Evolutionary conservation across 2,329 filamentous ascomycete species (phyloP).

Genomic region (Diplodia sapinea): DNA sequence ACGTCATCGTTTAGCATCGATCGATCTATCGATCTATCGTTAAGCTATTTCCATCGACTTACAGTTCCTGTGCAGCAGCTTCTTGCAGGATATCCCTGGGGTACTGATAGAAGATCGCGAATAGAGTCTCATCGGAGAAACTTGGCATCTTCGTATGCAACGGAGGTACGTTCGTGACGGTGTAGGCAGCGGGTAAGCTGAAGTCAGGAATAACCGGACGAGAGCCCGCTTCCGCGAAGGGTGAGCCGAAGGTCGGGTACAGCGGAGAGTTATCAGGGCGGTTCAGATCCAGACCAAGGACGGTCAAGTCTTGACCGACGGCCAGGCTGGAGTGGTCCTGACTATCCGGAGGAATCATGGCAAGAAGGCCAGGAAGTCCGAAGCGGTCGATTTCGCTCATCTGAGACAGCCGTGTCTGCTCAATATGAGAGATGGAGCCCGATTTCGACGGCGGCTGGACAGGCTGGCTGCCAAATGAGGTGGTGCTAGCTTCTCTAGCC

Average conservation of each 20-base stretch:
- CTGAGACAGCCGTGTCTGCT: slow-evolving; percentile 56
- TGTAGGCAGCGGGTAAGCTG: slow-evolving; percentile 67
- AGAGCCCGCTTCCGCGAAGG: slow-evolving; percentile 64
- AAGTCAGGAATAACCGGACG: slow-evolving; percentile 67
- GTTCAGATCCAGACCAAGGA: slow-evolving; percentile 68
- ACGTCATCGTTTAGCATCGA: slow-evolving; percentile 14
- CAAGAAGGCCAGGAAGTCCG: slow-evolving; percentile 64
- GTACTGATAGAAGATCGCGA: slow-evolving; percentile 73
- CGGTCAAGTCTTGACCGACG: slow-evolving; percentile 68
- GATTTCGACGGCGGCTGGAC: slow-evolving; percentile 26
- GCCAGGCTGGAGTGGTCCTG: slow-evolving; percentile 59
- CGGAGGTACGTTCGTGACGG: slow-evolving; percentile 69
- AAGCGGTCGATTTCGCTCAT: slow-evolving; percentile 67
- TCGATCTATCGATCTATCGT: not conserved
- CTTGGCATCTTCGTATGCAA: slow-evolving; percentile 63
- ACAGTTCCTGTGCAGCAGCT: slow-evolving; percentile 67
- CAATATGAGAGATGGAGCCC: slow-evolving; percentile 16
- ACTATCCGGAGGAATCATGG: slow-evolving; percentile 62
- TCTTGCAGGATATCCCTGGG: slow-evolving; percentile 70
- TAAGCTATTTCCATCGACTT: slow-evolving; percentile 33
- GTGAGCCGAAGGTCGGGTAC: slow-evolving; percentile 67
- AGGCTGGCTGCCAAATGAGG: slow-evolving; percentile 30
- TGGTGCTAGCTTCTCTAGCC: slow-evolving; percentile 31
- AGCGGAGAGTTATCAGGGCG: slow-evolving; percentile 64
- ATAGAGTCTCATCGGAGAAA: slow-evolving; percentile 69